Conservation (phyloP, 768 basidiomycete species). For the Chalciporus sphaerocephalus region DNA sequence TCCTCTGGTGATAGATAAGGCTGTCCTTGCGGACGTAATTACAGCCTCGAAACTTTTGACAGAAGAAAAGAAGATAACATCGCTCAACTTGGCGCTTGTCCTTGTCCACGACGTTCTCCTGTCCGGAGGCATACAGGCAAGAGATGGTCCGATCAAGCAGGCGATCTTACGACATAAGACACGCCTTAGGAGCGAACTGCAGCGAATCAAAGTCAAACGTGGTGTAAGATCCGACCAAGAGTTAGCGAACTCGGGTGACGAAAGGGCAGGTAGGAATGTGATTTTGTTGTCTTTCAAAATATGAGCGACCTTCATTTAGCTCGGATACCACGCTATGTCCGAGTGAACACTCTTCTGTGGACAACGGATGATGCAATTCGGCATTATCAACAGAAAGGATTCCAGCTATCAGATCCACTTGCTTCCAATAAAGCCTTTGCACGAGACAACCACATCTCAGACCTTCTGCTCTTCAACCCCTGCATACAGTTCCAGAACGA, state of each 20-base stretch:
- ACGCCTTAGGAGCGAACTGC: conserved; percentile 79
- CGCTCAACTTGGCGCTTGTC: conserved; percentile 72
- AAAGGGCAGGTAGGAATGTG: conserved; percentile 52
- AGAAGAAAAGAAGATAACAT: conserved; percentile 73
- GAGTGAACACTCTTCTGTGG: conserved; percentile 75
- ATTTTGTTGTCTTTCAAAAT: not conserved
- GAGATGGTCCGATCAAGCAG: conserved; percentile 87
- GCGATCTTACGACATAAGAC: conserved; percentile 87
- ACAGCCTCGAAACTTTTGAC: conserved; percentile 60
- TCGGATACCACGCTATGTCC: conserved; percentile 77
- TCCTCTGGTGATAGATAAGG: conserved; percentile 54
- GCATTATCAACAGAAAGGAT: conserved; percentile 55
- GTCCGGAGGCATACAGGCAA: conserved; percentile 80
- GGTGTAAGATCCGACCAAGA: conserved; percentile 63
- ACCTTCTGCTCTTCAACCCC: conserved; percentile 77
- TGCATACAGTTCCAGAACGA: conserved; percentile 64
- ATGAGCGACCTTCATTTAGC: conserved; percentile 35
- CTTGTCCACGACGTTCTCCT: conserved; percentile 90
- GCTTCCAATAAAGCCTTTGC: conserved; percentile 60
- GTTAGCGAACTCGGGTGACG: conserved; percentile 57
- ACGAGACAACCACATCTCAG: conserved; percentile 74
- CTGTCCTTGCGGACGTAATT: conserved; percentile 69
- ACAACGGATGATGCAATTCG: conserved; percentile 59
- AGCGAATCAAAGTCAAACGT: conserved; percentile 74
- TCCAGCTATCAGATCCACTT: conserved; percentile 47